Conservation (phyloP, 2,329 filamentous ascomycete genomes). For the Ciborinia camelliae region DNA sequence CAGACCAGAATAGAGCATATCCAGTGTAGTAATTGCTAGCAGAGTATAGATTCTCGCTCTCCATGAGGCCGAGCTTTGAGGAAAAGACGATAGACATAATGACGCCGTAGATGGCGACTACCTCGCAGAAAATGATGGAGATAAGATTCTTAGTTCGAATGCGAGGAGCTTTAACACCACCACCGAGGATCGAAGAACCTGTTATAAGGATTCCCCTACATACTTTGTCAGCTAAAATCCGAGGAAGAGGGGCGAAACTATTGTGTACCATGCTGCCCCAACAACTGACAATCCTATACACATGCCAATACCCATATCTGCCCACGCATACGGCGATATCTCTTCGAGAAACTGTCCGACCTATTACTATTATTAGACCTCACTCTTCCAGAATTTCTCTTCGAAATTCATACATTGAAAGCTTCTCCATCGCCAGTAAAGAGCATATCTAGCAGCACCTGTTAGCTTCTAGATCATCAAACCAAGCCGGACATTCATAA, state of each 20-base stretch:
- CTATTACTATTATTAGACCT: slow-evolving; percentile 43
- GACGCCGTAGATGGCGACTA: slow-evolving; percentile 99
- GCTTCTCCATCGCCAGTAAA: slow-evolving; percentile 94
- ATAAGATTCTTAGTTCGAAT: slow-evolving; percentile 99
- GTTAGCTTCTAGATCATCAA: slow-evolving; percentile 29
- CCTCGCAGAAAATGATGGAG: slow-evolving; percentile 99
- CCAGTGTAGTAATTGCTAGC: slow-evolving; percentile 88
- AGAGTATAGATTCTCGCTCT: slow-evolving; percentile 63
- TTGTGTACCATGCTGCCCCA: slow-evolving; percentile 84
- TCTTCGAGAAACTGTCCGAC: slow-evolving; percentile 92
- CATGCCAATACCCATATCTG: slow-evolving; percentile 81
- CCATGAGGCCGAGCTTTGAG: slow-evolving; percentile 70
- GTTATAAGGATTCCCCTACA: slow-evolving; percentile 97
- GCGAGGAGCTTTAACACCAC: slow-evolving; percentile 91
- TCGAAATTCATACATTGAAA: slow-evolving; percentile 70
- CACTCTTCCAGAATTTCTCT: background rate
- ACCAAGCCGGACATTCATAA: slow-evolving; percentile 39
- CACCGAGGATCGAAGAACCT: slow-evolving; percentile 93
- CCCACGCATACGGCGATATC: slow-evolving; percentile 93
- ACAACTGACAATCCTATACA: slow-evolving; percentile 97
- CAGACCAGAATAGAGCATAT: slow-evolving; percentile 93
- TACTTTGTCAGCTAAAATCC: slow-evolving; percentile 19
- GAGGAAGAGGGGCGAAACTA: background rate
- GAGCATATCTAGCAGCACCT: slow-evolving; percentile 75
- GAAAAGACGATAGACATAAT: slow-evolving; percentile 99